A percentile compares a stretch with the other conserved stretches of the same genome.
Conservation (phyloP, 2,329 filamentous ascomycete species). For the Anthostomella pinea region DNA sequence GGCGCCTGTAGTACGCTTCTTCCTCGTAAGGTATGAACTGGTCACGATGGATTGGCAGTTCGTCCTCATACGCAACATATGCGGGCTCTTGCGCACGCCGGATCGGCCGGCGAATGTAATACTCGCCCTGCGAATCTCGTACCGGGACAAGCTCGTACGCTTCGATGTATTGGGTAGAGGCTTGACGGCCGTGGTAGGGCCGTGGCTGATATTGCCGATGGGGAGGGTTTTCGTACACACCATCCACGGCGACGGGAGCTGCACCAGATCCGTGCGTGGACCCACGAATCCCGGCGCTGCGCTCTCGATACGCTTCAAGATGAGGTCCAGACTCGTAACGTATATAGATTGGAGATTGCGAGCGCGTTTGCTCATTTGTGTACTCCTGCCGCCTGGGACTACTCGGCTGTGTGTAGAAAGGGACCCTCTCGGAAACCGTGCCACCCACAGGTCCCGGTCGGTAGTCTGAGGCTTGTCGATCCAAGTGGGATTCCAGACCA, state of each 20-base stretch:
- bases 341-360: constrained; percentile 34
- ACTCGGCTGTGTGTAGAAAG: constrained; percentile 10
- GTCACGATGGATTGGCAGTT: neutral
- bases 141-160: neutral
- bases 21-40: neutral
- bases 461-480: constrained; percentile 16
- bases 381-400: constrained; percentile 18
- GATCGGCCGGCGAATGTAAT: constrained; percentile 1
- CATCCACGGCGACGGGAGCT: constrained; percentile 20
- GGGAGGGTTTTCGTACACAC: no score
- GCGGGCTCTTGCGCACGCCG: neutral
- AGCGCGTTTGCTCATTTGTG: constrained; percentile 25
- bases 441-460: neutral
- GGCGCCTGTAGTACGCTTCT: neutral
- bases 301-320: constrained; percentile 29
- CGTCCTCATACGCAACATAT: neutral
- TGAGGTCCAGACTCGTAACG: constrained; percentile 25
- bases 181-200: constrained; percentile 4
- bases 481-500: constrained; percentile 24
- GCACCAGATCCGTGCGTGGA: constrained; percentile 30
- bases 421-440: constrained; percentile 7
- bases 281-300: constrained; percentile 27
- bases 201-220: constrained; percentile 18
- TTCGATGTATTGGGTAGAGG: constrained; percentile 1
- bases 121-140: constrained; percentile 2